Evolutionary conservation across 2,329 filamentous ascomycete genomes (phyloP).

Genomic region (Pseudocercospora cruenta): DNA sequence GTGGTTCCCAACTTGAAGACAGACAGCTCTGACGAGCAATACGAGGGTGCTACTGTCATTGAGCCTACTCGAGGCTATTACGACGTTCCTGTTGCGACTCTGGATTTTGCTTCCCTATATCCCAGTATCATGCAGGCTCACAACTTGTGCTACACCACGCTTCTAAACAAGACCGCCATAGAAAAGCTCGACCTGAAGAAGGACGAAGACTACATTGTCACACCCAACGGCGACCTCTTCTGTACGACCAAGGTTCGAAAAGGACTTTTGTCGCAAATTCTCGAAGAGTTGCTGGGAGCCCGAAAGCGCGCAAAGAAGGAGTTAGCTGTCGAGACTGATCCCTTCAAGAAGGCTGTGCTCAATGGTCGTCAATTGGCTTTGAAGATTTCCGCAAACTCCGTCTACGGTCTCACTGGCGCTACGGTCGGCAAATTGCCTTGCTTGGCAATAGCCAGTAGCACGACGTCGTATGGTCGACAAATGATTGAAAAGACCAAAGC

Average conservation of each 20-base stretch:
- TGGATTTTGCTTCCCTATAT: constrained; percentile 98
- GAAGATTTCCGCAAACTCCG: constrained; percentile 96
- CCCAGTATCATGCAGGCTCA: constrained; percentile 99
- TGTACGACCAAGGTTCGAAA: constrained; percentile 87
- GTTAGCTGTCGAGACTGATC: constrained; percentile 82
- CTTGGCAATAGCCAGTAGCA: constrained; percentile 92
- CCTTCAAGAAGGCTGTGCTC: constrained; percentile 96
- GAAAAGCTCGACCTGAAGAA: constrained; percentile 78
- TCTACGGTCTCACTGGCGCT: constrained; percentile 95
- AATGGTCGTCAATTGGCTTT: constrained; percentile 95
- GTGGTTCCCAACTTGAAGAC: constrained; percentile 86
- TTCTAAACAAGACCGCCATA: constrained; percentile 76
- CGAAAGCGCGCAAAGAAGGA: constrained; percentile 95
- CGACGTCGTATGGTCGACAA: constrained; percentile 92
- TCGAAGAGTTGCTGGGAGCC: constrained; percentile 88
- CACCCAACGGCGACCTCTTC: constrained; percentile 92
- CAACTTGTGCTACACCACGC: constrained; percentile 95
- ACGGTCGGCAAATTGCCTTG: constrained; percentile 95
- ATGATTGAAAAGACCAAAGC: constrained; percentile 99
- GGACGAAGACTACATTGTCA: constrained; percentile 94
- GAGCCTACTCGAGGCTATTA: constrained; percentile 94
- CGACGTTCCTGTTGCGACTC: constrained; percentile 89
- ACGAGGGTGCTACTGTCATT: constrained; percentile 97
- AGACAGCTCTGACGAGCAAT: constrained; percentile 78
- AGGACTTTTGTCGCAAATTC: constrained; percentile 88